phyloP scores from a whole-genome alignment of 495 filamentous ascomycete genomes.

The Letharia columbiana region DNA sequence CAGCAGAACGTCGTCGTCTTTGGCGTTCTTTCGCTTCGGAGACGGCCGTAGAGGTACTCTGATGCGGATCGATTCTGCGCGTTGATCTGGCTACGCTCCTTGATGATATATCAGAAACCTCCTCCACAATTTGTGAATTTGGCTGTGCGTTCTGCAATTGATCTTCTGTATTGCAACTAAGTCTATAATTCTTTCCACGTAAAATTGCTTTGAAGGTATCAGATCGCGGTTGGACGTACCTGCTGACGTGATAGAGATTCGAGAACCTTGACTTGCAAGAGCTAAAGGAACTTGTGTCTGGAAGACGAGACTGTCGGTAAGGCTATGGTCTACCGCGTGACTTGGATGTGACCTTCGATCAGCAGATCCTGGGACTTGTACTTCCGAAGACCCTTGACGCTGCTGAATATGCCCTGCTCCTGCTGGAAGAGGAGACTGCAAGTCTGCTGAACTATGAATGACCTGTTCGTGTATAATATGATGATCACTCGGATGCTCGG shows the following conservation, averaged over 20 bases:
- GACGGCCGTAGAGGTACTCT: background rate
- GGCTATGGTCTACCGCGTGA: background rate
- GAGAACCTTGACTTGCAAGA: conserved; percentile 7
- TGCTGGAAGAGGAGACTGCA: background rate
- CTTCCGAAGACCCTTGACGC: conserved; percentile 1
- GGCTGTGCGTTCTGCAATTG: background rate
- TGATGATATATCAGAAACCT: conserved; percentile 3
- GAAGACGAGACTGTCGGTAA: background rate
- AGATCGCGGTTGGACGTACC: conserved; percentile 2
- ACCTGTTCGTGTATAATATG: background rate
- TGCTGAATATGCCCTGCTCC: background rate
- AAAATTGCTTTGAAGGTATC: background rate
- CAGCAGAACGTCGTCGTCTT: background rate
- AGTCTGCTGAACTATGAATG: background rate
- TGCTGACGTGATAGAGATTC: background rate
- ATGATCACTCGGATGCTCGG: background rate
- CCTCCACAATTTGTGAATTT: background rate
- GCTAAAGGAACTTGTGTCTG: conserved; percentile 14
- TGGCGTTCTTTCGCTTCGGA: background rate
- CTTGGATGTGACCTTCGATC: background rate
- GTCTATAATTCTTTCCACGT: too few species aligned
- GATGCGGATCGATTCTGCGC: background rate
- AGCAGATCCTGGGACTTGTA: conserved; percentile 2
- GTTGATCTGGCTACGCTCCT: background rate
- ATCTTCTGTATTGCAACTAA: background rate